Evolutionary conservation across 2,329 filamentous ascomycete genomes (phyloP), one percentile per base, ranked within the genome.

Genomic region (Pestalotiopsis sp.): DNA sequence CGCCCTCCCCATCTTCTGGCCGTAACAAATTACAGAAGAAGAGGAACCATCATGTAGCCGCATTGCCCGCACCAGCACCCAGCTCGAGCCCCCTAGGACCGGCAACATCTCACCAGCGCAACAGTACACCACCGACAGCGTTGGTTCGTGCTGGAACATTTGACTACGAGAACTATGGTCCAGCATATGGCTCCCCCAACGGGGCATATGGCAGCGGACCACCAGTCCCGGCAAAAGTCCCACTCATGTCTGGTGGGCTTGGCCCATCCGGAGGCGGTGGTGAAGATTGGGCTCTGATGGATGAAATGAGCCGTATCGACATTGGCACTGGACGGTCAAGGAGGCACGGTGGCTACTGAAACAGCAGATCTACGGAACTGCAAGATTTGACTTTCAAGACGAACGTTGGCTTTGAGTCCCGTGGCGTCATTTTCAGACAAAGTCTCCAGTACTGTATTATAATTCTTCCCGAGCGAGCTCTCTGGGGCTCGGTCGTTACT

Each of bases 221-320:
- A 13, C 88, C 90, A 0, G 86, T 93, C 63, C 91, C 92, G 3
- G 90, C 90, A n/a, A 93, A 93, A 80, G 82, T 93, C 9, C 90
- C 91, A 1, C 79, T 74, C 73, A 86, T 83, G 81, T 85, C 82
- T 70, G 83, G 81, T 39, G 76, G 74, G 38, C 71, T 78, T 63
- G 75, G 73, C 2, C 71, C 75, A 17, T 36, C 71, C 2, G 80
- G 78, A 4, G 80, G 80, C 41, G 80, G 77, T 17, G 78, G 80
- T 31, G 85, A 85, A 68, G 83, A 88, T 71, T 84, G 85, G 79
- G 88, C 91, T 23, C 80, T 95, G 66, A 87, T 92, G 79, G 85
- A 93, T 71, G 92, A 95, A 80, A 87, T 95, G 84, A 89, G 86
- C 74, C 83, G 84, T 62, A 91, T 92, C 70, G 89, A 92, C 73